Conservation (phyloP, 345 rosid species). For the Turnera subulata region DNA sequence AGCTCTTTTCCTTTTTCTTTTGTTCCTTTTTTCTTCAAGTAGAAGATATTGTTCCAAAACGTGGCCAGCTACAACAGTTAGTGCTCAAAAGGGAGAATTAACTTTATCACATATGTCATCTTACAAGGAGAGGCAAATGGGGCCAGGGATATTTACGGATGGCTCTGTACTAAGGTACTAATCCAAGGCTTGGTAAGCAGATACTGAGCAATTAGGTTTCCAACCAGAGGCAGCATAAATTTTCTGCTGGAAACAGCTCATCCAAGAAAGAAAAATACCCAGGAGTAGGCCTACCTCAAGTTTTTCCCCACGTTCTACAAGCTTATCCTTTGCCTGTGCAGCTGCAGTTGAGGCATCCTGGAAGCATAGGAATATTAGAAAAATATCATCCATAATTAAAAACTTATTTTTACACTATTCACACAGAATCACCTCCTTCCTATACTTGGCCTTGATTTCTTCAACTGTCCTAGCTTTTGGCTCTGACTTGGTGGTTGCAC, state of each 20-base stretch:
- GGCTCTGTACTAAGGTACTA: too few species aligned
- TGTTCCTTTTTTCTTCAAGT: too few species aligned
- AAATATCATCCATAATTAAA: neutral
- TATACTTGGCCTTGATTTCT: slow-evolving; percentile 85
- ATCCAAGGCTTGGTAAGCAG: too few species aligned
- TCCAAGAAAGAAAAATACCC: slow-evolving; percentile 1
- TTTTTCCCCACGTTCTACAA: slow-evolving; percentile 67
- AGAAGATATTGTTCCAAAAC: too few species aligned
- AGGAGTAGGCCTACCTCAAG: slow-evolving; percentile 50
- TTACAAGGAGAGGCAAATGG: too few species aligned
- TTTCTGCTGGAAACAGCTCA: neutral
- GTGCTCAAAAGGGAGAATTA: too few species aligned
- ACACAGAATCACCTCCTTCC: slow-evolving; percentile 33
- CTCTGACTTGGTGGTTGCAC: slow-evolving; percentile 44
- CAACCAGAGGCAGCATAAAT: neutral
- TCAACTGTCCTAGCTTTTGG: slow-evolving; percentile 70
- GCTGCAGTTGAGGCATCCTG: slow-evolving; percentile 77
- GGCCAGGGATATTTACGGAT: too few species aligned
- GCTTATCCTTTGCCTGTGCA: slow-evolving; percentile 69
- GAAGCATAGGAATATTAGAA: slow-evolving; percentile 24
- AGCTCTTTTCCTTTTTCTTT: too few species aligned
- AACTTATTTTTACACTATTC: neutral
- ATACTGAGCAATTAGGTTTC: too few species aligned
- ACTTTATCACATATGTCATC: too few species aligned
- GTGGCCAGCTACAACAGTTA: too few species aligned